Evolutionary conservation across 257 asterid genomes (phyloP), one percentile per base, ranked within the genome.

Genomic region (Capsicum chinense): DNA sequence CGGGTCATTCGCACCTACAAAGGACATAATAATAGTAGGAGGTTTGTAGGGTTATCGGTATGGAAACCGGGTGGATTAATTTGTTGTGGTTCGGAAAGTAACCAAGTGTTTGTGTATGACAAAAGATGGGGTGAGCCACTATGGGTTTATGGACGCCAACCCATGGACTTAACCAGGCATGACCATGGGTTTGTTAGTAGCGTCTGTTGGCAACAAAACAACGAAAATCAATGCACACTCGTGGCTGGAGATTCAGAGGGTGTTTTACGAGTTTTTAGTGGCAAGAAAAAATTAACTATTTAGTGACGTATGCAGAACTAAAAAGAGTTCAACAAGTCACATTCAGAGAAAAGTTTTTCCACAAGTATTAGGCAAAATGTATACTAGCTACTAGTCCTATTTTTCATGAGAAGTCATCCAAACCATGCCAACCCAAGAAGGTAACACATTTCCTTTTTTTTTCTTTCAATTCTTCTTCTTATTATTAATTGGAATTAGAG

Each of bases 241-340:
- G 97, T 95, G 82, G 97, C 98, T 21, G 99, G 98, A 0, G 95
- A 94, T 6, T 94, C 98, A 1, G 91, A 94, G 73, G 99, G 99
- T 52, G 93, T 89, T n/a, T 83, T 95, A 91, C 93, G 89, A 83
- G 92, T 93, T 84, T 93, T 94, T 81, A 86, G 66, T 54, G 97
- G 97, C 16, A 84, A 85, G 74, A 88, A 68, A 79, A 91, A 79
- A 52, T 42, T 50, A 47, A 62, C 14, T 50, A 13, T 48, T 73
- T 3, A 73, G 11, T n/a, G 42, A 73, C 16, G 16, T 8, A 39
- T 1, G 2, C 56, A 39, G 0, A 62, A 19, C 8, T 62, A 54
- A 8, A 39, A 39, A 39, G 5, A 39, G 44, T 39, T 39, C 44
- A 39, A 39, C 44, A 39, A 39, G 44, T 3, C 44, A 39, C 44